phyloP scores from a whole-genome alignment of 1,139 yeast genomes.

The Ashbya aceris region DNA sequence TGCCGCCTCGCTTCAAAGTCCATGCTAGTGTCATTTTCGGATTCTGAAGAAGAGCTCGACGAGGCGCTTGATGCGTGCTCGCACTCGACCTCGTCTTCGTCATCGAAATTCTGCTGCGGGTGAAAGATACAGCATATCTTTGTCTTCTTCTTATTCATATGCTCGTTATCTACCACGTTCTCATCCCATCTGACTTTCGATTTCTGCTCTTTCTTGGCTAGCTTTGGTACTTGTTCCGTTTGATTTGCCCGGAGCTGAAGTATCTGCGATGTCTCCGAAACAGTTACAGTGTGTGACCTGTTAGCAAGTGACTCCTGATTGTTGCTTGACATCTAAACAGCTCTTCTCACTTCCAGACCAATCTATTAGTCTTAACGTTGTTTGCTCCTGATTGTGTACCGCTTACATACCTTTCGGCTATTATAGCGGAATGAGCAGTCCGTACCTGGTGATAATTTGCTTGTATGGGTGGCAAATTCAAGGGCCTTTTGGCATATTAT shows the following conservation, averaged over 20 bases:
- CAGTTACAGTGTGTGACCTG: constrained; percentile 18
- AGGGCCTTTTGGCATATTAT: not conserved
- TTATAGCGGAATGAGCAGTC: no score
- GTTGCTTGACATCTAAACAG: not conserved
- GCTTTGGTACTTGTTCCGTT: constrained; percentile 3
- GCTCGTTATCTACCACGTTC: constrained; percentile 81
- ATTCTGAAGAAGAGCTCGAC: constrained; percentile 26
- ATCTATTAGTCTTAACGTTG: no score
- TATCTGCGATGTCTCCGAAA: constrained; percentile 14
- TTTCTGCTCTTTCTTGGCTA: constrained; percentile 10
- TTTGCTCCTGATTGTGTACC: no score
- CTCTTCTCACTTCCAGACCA: no score
- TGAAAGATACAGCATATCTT: constrained; percentile 95
- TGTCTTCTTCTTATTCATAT: constrained; percentile 77
- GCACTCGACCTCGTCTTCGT: constrained; percentile 37
- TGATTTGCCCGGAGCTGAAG: constrained; percentile 20
- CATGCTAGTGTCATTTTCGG: constrained; percentile 20
- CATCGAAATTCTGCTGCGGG: constrained; percentile 68
- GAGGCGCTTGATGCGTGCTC: constrained; percentile 14
- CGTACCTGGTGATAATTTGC: not conserved
- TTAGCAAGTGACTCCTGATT: not conserved
- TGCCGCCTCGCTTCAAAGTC: constrained; percentile 25
- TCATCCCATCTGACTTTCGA: constrained; percentile 73
- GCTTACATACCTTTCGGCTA: no score
- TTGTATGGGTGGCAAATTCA: not conserved